phyloP scores from a whole-genome alignment of 108 stramenopile genomes.

The Stephanodiscus minutulus region DNA sequence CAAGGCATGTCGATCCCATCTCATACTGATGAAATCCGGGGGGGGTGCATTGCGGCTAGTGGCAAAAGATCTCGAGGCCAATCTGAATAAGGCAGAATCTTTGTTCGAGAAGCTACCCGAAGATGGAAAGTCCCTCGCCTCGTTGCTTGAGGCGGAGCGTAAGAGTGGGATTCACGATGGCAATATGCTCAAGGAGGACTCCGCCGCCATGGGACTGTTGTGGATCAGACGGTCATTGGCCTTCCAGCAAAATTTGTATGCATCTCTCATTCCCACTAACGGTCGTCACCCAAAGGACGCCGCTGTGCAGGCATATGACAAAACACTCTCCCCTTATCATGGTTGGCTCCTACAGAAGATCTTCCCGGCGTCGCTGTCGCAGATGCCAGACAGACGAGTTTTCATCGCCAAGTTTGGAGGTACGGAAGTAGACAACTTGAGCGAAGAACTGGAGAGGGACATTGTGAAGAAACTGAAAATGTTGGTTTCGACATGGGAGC shows the following conservation, averaged over 20 bases:
- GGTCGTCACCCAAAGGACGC: constrained; percentile 32
- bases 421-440: constrained; percentile 35
- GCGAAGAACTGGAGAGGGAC: constrained; percentile 27
- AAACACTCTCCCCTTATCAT: constrained; percentile 38
- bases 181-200: constrained; percentile 47
- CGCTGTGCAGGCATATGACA: constrained; percentile 44
- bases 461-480: constrained; percentile 41
- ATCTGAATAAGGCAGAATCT: constrained; percentile 53
- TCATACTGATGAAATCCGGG: constrained; percentile 41
- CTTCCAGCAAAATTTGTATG: constrained; percentile 59
- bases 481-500: constrained; percentile 47
- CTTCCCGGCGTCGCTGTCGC: constrained; percentile 49
- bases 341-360: constrained; percentile 54
- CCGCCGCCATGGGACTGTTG: constrained; percentile 64
- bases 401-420: constrained; percentile 57
- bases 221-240: constrained; percentile 67
- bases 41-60: constrained; percentile 42
- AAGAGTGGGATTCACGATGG: constrained; percentile 48
- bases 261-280: constrained; percentile 32
- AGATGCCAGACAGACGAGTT: constrained; percentile 38
- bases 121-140: constrained; percentile 24
- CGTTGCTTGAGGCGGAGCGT: constrained; percentile 43
- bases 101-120: constrained; percentile 25
- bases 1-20: constrained; percentile 51
- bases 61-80: constrained; percentile 58